phyloP scores from a whole-genome alignment of 73 alveolate genomes.

The Blepharisma stoltei region DNA sequence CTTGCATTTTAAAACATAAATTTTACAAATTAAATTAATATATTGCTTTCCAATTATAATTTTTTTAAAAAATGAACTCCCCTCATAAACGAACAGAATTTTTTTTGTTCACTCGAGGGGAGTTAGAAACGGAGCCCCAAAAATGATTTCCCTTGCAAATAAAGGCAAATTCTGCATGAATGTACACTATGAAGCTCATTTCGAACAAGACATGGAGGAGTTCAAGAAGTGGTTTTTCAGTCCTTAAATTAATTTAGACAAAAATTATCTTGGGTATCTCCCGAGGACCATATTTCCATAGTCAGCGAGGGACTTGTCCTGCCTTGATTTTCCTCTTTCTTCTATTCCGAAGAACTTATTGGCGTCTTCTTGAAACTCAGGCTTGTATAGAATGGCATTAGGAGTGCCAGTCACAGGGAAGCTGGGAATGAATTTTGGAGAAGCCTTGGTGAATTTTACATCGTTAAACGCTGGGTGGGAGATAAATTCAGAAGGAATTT shows the following conservation, averaged over 20 bases:
- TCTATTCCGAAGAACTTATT: too few species aligned
- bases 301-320: too few species aligned
- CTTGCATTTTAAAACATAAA: too few species aligned
- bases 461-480: background rate
- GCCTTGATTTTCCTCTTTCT: too few species aligned
- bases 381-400: too few species aligned
- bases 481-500: background rate
- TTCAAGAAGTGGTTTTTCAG: constrained; percentile 34
- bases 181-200: constrained; percentile 46
- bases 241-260: background rate
- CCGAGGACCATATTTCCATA: too few species aligned
- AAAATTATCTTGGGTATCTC: background rate
- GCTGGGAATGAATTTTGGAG: background rate
- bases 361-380: too few species aligned
- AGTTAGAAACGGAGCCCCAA: background rate
- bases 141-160: constrained; percentile 25
- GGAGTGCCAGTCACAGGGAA: background rate
- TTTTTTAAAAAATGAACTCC: background rate
- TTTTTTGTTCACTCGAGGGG: too few species aligned
- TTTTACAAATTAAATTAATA: too few species aligned
- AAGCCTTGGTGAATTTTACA: background rate
- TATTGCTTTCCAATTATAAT: constrained; percentile 28
- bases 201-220: constrained; percentile 48
- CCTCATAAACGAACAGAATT: background rate
- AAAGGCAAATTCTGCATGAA: constrained; percentile 47